These are phyloP conservation scores for Vachellia pachyceras DNA, from an alignment of 306 rosid species.

Conservation along the genomic window DNA sequence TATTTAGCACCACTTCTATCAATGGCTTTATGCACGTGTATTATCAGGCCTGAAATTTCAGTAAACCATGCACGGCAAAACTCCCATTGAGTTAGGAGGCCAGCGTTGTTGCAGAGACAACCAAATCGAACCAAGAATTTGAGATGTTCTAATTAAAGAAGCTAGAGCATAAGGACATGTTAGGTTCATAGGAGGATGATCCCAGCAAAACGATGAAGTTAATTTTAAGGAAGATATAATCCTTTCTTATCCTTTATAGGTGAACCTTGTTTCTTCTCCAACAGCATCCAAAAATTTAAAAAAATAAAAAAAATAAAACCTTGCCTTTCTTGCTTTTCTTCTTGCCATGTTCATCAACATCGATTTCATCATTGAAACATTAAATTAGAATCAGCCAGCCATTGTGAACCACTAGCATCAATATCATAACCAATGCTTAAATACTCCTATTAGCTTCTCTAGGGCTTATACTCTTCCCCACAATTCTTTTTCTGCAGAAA, in stretches of 20 bases:
- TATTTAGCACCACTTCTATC: too few relatives aligned
- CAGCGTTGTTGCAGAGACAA: neutral
- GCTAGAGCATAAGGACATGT: slow-evolving; percentile 54
- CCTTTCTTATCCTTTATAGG: slow-evolving; percentile 33
- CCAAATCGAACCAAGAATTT: neutral
- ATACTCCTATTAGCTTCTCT: neutral
- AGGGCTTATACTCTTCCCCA: slow-evolving; percentile 27
- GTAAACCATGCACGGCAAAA: neutral
- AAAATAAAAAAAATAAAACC: slow-evolving; percentile 1
- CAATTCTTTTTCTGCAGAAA: slow-evolving; percentile 6
- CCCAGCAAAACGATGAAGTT: slow-evolving; percentile 5
- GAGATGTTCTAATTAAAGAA: slow-evolving; percentile 8
- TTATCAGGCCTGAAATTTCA: neutral
- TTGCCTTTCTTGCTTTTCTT: slow-evolving; percentile 22
- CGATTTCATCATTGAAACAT: slow-evolving; percentile 47
- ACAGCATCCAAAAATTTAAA: neutral
- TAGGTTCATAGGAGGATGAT: slow-evolving; percentile 61
- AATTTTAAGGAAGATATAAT: slow-evolving; percentile 42
- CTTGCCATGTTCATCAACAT: slow-evolving; percentile 37
- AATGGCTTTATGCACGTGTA: neutral
- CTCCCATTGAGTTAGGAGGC: neutral
- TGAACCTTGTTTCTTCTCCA: slow-evolving; percentile 45
- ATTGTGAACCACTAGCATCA: slow-evolving; percentile 19
- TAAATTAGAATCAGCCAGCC: slow-evolving; percentile 53
- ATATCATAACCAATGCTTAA: slow-evolving; percentile 19